These are phyloP conservation scores for Yamadazyma akitaensis DNA, from an alignment of 805 yeast genomes.

Conservation along the genomic window DNA sequence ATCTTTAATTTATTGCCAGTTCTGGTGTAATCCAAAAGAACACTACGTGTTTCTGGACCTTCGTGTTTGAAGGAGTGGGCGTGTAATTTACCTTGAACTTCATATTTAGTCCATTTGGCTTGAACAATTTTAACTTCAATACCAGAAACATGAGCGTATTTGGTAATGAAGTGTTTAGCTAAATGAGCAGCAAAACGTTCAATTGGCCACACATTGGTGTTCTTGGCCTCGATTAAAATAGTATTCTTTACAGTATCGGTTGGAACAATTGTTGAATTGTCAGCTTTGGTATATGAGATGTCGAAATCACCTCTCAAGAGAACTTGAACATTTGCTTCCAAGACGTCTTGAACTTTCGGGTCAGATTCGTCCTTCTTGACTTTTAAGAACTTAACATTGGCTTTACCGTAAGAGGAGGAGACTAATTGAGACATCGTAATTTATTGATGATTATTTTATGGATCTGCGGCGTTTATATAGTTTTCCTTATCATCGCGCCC, in stretches of 20 bases:
- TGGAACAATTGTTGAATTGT: slow-evolving; percentile 86
- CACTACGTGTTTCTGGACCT: slow-evolving; percentile 75
- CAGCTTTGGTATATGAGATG: slow-evolving; percentile 79
- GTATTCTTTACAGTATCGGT: slow-evolving; percentile 94
- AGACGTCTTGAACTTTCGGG: slow-evolving; percentile 73
- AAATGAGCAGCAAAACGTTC: slow-evolving; percentile 86
- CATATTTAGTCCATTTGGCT: slow-evolving; percentile 74
- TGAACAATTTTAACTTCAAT: slow-evolving; percentile 66
- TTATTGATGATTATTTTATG: not conserved
- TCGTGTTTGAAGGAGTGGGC: slow-evolving; percentile 83
- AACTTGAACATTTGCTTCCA: slow-evolving; percentile 79
- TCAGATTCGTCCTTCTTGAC: slow-evolving; percentile 74
- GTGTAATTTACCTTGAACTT: slow-evolving; percentile 70
- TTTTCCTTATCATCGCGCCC: slow-evolving; percentile 3
- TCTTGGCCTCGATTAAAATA: slow-evolving; percentile 76
- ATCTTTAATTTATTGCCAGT: slow-evolving; percentile 50
- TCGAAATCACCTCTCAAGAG: slow-evolving; percentile 79
- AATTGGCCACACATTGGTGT: slow-evolving; percentile 82
- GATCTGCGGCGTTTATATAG: not conserved
- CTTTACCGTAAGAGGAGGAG: slow-evolving; percentile 81
- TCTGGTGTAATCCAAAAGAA: slow-evolving; percentile 51
- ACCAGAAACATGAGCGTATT: slow-evolving; percentile 75
- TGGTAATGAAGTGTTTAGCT: slow-evolving; percentile 74
- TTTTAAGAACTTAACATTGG: slow-evolving; percentile 86
- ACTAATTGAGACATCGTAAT: slow-evolving; percentile 19